phyloP scores from a whole-genome alignment of 2,329 filamentous ascomycete genomes.

The Parafenestella ontariensis region DNA sequence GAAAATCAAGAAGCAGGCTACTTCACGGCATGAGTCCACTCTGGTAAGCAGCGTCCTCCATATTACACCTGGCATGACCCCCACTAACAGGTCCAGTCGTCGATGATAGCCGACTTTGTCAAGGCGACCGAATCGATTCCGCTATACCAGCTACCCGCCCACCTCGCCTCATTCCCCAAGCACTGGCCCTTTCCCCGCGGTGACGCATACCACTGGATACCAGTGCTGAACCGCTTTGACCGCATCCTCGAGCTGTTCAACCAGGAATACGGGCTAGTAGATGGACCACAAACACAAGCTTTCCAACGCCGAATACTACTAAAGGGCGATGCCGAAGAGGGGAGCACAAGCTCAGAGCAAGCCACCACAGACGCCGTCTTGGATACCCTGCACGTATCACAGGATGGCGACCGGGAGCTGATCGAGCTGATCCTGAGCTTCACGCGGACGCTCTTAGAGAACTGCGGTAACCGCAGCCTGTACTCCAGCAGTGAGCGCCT shows the following conservation, averaged over 20 bases:
- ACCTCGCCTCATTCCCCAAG: constrained; percentile 81
- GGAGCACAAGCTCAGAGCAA: constrained; percentile 26
- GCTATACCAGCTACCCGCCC: constrained; percentile 76
- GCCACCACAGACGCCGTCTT: constrained; percentile 57
- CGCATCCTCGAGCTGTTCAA: constrained; percentile 83
- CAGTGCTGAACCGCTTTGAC: constrained; percentile 91
- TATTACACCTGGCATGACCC: neutral
- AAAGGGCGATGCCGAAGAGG: constrained; percentile 62
- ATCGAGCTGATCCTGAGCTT: constrained; percentile 83
- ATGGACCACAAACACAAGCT: constrained; percentile 79
- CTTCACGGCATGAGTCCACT: constrained; percentile 61
- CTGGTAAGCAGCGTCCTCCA: constrained; percentile 47
- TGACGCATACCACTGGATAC: constrained; percentile 98
- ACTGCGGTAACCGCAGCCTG: constrained; percentile 95
- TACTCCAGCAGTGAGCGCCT: constrained; percentile 93
- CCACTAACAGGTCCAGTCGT: constrained; percentile 67
- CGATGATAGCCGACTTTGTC: constrained; percentile 84
- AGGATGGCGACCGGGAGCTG: constrained; percentile 81
- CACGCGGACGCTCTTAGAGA: constrained; percentile 85
- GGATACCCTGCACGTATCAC: constrained; percentile 66
- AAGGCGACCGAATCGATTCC: constrained; percentile 71
- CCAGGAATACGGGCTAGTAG: constrained; percentile 77
- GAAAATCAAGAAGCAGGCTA: constrained; percentile 65
- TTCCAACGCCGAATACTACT: constrained; percentile 73
- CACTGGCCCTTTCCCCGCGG: constrained; percentile 95